Base-by-base conservation (phyloP, 2,329 filamentous ascomycete genomes). In the Lachnellula cervina region DNA sequence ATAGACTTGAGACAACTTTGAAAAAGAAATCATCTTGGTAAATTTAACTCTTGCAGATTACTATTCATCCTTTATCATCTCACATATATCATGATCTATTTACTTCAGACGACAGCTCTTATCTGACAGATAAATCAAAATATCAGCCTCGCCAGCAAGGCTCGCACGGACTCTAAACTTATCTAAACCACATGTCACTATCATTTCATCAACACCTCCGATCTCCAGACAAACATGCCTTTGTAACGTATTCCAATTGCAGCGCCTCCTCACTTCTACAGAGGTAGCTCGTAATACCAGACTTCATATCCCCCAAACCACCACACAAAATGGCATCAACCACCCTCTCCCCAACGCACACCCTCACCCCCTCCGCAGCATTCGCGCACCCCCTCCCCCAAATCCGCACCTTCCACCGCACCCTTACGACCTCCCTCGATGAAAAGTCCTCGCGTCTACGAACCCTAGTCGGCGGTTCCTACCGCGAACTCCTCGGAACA, bases 401-500 rank as follows among this genome's bases (percentile, higher is more conserved):
- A 69, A 82, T 87, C 68, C 81, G 82, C 51, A 75, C 80, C 55
- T 79, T 86, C 61, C 83, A 87, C 73, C 81, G 81, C 62, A 72
- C 73, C 21, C 77, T 87, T 38, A 81, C 83, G 66, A 74, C 73
- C 9, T 76, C 80, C 62, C 78, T 84, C 63, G 83, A 86, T 60
- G 83, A 86, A 68, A 84, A 84, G 65, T 77, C 81, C 35, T 75
- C 75, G 49, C 82, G 82, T 34, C 75, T 87, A 66, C 82, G 83
- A 63, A 83, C 79, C 17, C 80, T 84, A 68, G 83, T 87, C 59
- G 83, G 83, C 62, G 78, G 75, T 56, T 84, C 81, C 67, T 97
- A 97, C 73, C 88, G 93, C 63, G 90, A 94, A 66, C 83, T 97
- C 8, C 83, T 97, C 25, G 89, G 89, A 51, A 97, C 93, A 0